Base-by-base conservation (phyloP, 192 early-diverging fungal species). In the Coemansia sp. region DNA sequence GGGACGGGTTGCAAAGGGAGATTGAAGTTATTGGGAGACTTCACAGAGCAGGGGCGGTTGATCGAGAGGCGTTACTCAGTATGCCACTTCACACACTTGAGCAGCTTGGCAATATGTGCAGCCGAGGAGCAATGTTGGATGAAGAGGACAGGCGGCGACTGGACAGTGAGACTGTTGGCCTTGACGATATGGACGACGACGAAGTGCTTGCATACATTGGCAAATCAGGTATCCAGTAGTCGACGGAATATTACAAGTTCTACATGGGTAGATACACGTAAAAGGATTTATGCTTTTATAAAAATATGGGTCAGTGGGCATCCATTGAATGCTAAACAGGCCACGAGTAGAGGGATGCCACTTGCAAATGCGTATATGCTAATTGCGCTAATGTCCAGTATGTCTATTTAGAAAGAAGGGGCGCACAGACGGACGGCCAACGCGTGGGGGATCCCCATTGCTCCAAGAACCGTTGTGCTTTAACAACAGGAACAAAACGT, bases 21-120 rank as follows among this genome's bases (percentile, higher is more conserved):
- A 47, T n/a, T 3, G 20, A 11, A 7, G 56, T 31, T 13, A 57
- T 75, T 40, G 20, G 37, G 23, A 50, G 36, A 10, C 42, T 75
- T 19, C 25, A 50, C 17, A n/a, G 10, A 38, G 27, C 57, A 30
- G 73, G 67, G 10, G n/a, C n/a, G n/a, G 42, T 70, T 17, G 57
- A 66, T 34, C 45, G 29, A 7, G 40, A 66, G 8, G 64, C 63
- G 27, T 20, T 75, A 67, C 55, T 75, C 48, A 63, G 29, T 2
- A 48, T 75, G 50, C 73, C 73, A 23, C 10, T 69, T 30, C 60
- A 65, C 38, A 70, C 67, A 0, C 44, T 75, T 22, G 63, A 62
- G 52, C 37, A 57, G 10, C 25, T 66, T 57, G 50, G 50, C 0
- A 14, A 28, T 3, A 17, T 25, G 38, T n/a, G 30, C 45, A 13